Conservation (phyloP, 2,329 filamentous ascomycete species). For the Microcyclosporella mali region DNA sequence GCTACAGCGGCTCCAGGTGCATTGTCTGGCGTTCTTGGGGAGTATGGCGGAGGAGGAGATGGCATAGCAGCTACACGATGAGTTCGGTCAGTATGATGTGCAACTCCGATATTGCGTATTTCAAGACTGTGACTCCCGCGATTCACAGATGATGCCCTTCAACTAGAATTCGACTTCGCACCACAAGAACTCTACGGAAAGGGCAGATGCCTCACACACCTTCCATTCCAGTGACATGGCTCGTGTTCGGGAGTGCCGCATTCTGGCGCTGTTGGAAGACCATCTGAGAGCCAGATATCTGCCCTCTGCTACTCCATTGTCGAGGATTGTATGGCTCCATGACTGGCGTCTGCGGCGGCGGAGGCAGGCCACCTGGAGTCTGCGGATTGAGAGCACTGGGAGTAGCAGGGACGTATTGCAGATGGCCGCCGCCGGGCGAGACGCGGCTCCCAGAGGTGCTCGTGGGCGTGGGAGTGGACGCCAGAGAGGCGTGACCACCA, state of each 20-base stretch:
- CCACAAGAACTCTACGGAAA: background rate
- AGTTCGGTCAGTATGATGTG: constrained; percentile 7
- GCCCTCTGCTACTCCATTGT: constrained; percentile 41
- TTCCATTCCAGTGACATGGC: constrained; percentile 45
- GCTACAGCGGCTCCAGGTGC: constrained; percentile 31
- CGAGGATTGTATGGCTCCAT: constrained; percentile 44
- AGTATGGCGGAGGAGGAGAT: constrained; percentile 46
- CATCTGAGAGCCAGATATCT: constrained; percentile 34
- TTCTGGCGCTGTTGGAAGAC: constrained; percentile 28
- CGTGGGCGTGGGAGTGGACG: constrained; percentile 15
- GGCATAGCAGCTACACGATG: constrained; percentile 40
- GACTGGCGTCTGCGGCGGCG: constrained; percentile 17
- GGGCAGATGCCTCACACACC: constrained; percentile 34
- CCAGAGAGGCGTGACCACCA: constrained; percentile 31
- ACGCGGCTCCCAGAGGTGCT: constrained; percentile 20
- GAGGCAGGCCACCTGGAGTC: constrained; percentile 10
- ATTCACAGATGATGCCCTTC: background rate
- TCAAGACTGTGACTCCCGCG: background rate
- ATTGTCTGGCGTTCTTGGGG: constrained; percentile 38
- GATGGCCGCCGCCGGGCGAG: constrained; percentile 32
- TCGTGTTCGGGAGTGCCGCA: constrained; percentile 27
- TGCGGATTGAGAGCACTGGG: constrained; percentile 20
- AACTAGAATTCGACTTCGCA: too few species aligned
- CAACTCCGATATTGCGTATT: background rate
- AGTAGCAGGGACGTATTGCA: constrained; percentile 23